Evolutionary conservation across 2,329 filamentous ascomycete genomes (phyloP).

Genomic region (Phoma sp.): DNA sequence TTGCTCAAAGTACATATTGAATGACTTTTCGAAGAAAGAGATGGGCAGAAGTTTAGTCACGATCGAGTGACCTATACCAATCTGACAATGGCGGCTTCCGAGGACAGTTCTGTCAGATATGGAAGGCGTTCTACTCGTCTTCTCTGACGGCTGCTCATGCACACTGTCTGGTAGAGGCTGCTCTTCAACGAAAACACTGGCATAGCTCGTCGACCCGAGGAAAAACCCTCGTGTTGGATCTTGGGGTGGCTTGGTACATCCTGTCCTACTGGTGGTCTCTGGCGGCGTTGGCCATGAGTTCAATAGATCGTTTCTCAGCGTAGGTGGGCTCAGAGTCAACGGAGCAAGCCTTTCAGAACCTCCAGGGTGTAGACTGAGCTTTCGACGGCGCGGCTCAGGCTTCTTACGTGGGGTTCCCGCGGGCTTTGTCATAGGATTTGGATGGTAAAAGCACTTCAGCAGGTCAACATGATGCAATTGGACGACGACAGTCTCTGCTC

Average conservation of each 20-base stretch:
- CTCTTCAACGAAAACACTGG: conserved; percentile 44
- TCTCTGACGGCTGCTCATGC: conserved; percentile 40
- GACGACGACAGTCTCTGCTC: conserved; percentile 9
- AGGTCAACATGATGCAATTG: conserved; percentile 4
- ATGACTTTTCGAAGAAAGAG: conserved; percentile 37
- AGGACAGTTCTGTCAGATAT: conserved; percentile 21
- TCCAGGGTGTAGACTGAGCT: conserved; percentile 20
- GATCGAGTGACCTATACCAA: conserved; percentile 36
- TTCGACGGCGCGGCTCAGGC: conserved; percentile 40
- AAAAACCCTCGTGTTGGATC: conserved; percentile 41
- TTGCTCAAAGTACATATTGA: conserved; percentile 37
- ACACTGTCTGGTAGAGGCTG: conserved; percentile 38
- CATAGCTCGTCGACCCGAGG: conserved; percentile 48
- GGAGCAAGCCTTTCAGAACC: conserved; percentile 29
- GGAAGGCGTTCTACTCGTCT: conserved; percentile 32
- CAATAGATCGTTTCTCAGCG: conserved; percentile 33
- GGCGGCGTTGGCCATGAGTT: conserved; percentile 43
- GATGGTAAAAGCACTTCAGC: conserved; percentile 46
- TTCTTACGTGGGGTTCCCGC: conserved; percentile 46
- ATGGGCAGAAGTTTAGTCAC: conserved; percentile 41
- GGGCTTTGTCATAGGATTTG: conserved; percentile 48
- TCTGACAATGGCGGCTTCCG: conserved; percentile 40
- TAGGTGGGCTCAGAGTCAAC: conserved; percentile 38
- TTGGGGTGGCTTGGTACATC: conserved; percentile 23
- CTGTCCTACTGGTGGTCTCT: conserved; percentile 32